Evolutionary conservation across 352 stramenopile genomes (phyloP), one percentile per base, ranked within the genome.

Genomic region (Saprolegnia diclina): DNA sequence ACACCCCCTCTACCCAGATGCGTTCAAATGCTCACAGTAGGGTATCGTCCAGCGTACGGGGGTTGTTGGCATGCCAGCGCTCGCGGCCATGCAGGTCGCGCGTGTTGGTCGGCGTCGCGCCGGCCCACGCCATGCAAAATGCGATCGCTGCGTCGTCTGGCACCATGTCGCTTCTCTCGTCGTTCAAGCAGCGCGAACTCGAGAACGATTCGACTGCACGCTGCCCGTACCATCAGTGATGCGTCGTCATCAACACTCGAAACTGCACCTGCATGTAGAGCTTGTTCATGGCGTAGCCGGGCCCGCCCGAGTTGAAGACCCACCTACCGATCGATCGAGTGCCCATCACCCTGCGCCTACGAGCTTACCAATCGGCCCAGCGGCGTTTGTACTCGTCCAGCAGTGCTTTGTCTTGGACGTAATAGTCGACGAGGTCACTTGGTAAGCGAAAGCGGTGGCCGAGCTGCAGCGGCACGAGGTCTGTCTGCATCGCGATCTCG

Each of bases 51-150:
- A 9, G 22, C 37, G n/a, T 69, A 62, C 63, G 63, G 21, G 82
- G 81, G 29, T 85, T 84, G 71, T 89, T 82, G 0, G 81, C 73
- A 68, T 91, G 85, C 85, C 85, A 94, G 16, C 85, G 82, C 62
- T 94, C 85, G 13, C 83, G 79, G n/a, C 85, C 82, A 46, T 72
- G 65, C 16, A 79, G 53, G 50, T 94, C 85, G 11, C 85, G 77
- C 40, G 85, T 91, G 65, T 91, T 83, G 77, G 80, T 89, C 1
- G 85, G 83, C 32, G 78, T 89, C 10, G 89, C 77, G 66, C 79
- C 71, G 66, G 90, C 63, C 83, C 83, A 94, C 79, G 89, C 90
- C 82, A 94, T 90, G 48, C 85, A 94, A 71, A 90, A 94, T 67
- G 85, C 89, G 61, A 94, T 89, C 50, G 82, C 82, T 35, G 78